Conservation (phyloP, 2,329 filamentous ascomycete species). For the Acarospora socialis region DNA sequence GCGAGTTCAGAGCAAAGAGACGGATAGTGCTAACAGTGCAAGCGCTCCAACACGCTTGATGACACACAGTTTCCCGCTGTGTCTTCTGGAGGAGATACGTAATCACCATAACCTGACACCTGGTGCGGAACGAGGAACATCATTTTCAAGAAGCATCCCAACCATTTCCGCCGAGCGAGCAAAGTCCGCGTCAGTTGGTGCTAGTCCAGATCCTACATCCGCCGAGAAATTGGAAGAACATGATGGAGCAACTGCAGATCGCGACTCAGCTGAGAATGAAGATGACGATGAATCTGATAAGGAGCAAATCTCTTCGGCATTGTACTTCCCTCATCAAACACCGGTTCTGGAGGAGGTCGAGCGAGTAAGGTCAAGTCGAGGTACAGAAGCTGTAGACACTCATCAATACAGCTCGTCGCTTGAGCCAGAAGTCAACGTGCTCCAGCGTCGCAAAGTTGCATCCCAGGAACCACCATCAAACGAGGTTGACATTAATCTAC, state of each 20-base stretch:
- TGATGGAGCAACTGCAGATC: conserved; percentile 13
- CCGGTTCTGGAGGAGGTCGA: conserved; percentile 28
- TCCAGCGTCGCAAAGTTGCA: too few relatives aligned
- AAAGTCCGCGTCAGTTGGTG: background rate
- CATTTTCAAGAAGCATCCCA: conserved; percentile 29
- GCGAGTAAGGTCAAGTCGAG: conserved; percentile 12
- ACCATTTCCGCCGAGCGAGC: conserved; percentile 23
- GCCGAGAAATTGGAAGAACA: conserved; percentile 18
- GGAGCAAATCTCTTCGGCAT: conserved; percentile 50
- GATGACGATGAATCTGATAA: conserved; percentile 46
- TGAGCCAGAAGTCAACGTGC: too few relatives aligned
- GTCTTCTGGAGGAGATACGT: conserved; percentile 42
- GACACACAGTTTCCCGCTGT: conserved; percentile 29
- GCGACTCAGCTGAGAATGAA: conserved; percentile 18
- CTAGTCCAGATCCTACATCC: conserved; percentile 4
- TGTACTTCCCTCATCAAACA: conserved; percentile 50
- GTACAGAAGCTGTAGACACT: too few relatives aligned
- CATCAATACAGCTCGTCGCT: too few relatives aligned
- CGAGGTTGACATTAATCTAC: conserved; percentile 47
- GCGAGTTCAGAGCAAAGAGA: too few relatives aligned
- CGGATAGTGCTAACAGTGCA: too few relatives aligned
- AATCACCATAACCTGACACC: conserved; percentile 39
- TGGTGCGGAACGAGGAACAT: conserved; percentile 29
- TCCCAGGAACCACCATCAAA: conserved; percentile 17
- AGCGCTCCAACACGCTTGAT: conserved; percentile 14